Conservation (phyloP, 176 grass and related monocot genomes). For the maize (Zea mays) region Zm-B73-REFERENCE-NAM-5.0 NC_050098.1:28738501-28739000, state of each 20-base stretch:
- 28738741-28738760: too few species aligned
- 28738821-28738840: neutral
- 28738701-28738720: slow-evolving; percentile 81
- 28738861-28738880: neutral
- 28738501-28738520: slow-evolving; percentile 59
- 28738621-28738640: slow-evolving; percentile 78
- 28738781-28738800: neutral
- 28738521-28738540: slow-evolving; percentile 90
- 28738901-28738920: neutral
- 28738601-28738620: slow-evolving; percentile 80
- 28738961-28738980: neutral
- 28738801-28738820: neutral
- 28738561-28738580: slow-evolving; percentile 60
- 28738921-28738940: neutral
- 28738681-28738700: slow-evolving; percentile 70
- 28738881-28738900: neutral
- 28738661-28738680: slow-evolving; percentile 81
- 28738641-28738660: slow-evolving; percentile 80
- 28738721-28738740: slow-evolving; percentile 49
- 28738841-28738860: neutral
- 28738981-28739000: neutral
- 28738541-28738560: slow-evolving; percentile 97
- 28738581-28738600: slow-evolving; percentile 46
- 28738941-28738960: neutral
- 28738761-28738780: neutral